A percentile compares a stretch with the other conserved stretches of the same genome.
These are phyloP conservation scores for Perkinsela sp. DNA, from an alignment of 208 protist species.

Conservation along the genomic window DNA sequence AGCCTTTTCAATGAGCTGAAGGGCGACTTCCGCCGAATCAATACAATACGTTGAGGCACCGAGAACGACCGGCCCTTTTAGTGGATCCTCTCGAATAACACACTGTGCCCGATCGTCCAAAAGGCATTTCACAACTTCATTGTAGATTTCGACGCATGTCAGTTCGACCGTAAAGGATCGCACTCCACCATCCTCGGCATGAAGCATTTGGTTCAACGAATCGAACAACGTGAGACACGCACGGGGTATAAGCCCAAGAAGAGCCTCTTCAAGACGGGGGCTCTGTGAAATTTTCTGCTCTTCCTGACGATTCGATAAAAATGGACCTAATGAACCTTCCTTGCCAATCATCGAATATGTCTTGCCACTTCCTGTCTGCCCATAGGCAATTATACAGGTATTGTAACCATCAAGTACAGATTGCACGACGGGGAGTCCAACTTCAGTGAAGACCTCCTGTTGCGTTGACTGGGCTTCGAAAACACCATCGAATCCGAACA, in stretches of 20 bases:
- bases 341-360: slow-evolving; percentile 60
- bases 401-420: slow-evolving; percentile 51
- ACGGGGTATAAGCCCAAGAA: slow-evolving; percentile 30
- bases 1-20: slow-evolving; percentile 26
- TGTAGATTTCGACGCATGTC: slow-evolving; percentile 66
- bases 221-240: slow-evolving; percentile 28
- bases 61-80: slow-evolving; percentile 49
- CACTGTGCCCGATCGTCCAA: slow-evolving; percentile 7
- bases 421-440: slow-evolving; percentile 31
- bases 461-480: slow-evolving; percentile 16
- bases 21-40: slow-evolving; percentile 52
- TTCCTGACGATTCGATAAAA: neutral
- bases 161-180: slow-evolving; percentile 14
- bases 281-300: neutral
- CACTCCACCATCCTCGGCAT: slow-evolving; percentile 5
- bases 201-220: slow-evolving; percentile 20
- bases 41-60: slow-evolving; percentile 58
- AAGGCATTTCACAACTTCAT: slow-evolving; percentile 45
- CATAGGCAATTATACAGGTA: slow-evolving; percentile 57
- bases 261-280: neutral
- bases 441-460: slow-evolving; percentile 24
- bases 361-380: slow-evolving; percentile 61
- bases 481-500: slow-evolving; percentile 28
- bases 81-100: slow-evolving; percentile 38
- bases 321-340: neutral